Percentiles rank a stretch among this genome's conserved stretches.
phyloP scores from a whole-genome alignment of 495 filamentous ascomycete genomes.

The Tuber umbilicatum region DNA sequence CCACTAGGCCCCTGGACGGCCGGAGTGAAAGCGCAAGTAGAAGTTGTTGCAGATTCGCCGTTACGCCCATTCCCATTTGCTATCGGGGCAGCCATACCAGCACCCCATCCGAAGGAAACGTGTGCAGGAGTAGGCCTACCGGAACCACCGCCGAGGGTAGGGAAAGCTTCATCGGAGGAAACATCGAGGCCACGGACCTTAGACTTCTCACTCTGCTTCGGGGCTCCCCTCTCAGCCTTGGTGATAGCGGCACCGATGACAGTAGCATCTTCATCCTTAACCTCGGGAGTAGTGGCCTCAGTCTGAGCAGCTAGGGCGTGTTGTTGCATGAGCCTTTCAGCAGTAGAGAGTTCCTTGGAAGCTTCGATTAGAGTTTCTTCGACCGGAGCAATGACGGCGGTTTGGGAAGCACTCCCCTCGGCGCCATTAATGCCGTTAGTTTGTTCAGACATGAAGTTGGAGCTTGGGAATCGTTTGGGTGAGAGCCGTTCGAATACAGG shows the following conservation, averaged over 20 bases:
- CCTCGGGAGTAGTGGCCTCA: slow-evolving; percentile 4
- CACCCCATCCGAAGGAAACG: slow-evolving; percentile 60
- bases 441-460: slow-evolving; percentile 29
- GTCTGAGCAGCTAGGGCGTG: slow-evolving; percentile 49
- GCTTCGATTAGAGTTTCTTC: slow-evolving; percentile 12
- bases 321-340: slow-evolving; percentile 70
- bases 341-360: slow-evolving; percentile 50
- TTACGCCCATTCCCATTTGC: slow-evolving; percentile 46
- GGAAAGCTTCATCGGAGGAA: slow-evolving; percentile 82
- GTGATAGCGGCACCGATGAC: slow-evolving; percentile 14
- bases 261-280: slow-evolving; percentile 12
- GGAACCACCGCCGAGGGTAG: slow-evolving; percentile 68
- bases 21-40: slow-evolving; percentile 54
- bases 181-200: slow-evolving; percentile 56
- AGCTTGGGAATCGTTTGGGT: slow-evolving; percentile 23
- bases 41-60: slow-evolving; percentile 48
- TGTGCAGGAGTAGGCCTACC: slow-evolving; percentile 48
- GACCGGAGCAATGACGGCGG: slow-evolving; percentile 19
- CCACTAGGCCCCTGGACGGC: slow-evolving; percentile 58
- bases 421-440: slow-evolving; percentile 22
- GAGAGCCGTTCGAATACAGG: slow-evolving; percentile 23
- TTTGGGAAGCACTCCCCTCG: slow-evolving; percentile 19
- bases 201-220: slow-evolving; percentile 44
- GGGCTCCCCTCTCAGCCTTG: slow-evolving; percentile 28
- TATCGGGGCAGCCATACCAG: slow-evolving; percentile 49